Conservation (phyloP, 352 stramenopile species). For the Globisporangium cederbergense region DNA sequence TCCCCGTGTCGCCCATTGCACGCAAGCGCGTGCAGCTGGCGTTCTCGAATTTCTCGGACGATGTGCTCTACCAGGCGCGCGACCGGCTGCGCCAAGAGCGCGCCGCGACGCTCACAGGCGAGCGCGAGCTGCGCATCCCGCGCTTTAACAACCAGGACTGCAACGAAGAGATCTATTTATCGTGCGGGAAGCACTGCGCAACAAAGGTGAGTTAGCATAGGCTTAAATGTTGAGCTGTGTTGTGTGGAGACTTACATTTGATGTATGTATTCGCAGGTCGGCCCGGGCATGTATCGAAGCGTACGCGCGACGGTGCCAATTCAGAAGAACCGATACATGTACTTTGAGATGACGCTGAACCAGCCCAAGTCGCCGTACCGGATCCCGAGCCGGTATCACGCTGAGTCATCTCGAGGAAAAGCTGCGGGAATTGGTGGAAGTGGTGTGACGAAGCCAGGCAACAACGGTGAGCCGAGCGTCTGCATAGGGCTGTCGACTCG, state of each 20-base stretch:
- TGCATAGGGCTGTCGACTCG: slow-evolving; percentile 79
- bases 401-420: slow-evolving; percentile 12
- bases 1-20: slow-evolving; percentile 72
- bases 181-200: slow-evolving; percentile 75
- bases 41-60: slow-evolving; percentile 82
- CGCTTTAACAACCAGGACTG: slow-evolving; percentile 80
- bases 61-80: slow-evolving; percentile 79
- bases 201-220: slow-evolving; percentile 42
- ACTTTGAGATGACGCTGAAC: slow-evolving; percentile 83
- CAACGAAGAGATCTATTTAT: slow-evolving; percentile 85
- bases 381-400: slow-evolving; percentile 14
- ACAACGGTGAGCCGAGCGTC: slow-evolving; percentile 54
- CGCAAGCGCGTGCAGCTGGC: slow-evolving; percentile 69
- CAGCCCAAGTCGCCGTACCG: slow-evolving; percentile 34
- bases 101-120: slow-evolving; percentile 61
- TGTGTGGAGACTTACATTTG: neutral
- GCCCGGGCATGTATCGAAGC: slow-evolving; percentile 74
- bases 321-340: slow-evolving; percentile 66
- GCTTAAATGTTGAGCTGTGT: neutral
- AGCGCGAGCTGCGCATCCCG: slow-evolving; percentile 51
- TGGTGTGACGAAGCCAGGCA: slow-evolving; percentile 6
- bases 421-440: neutral
- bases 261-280: slow-evolving; percentile 21
- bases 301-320: slow-evolving; percentile 65
- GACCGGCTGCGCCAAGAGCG: slow-evolving; percentile 75